Evolutionary conservation across 108 stramenopile species (phyloP), one percentile per base, ranked within the genome.

Genomic region (Nitzschia sp.): DNA sequence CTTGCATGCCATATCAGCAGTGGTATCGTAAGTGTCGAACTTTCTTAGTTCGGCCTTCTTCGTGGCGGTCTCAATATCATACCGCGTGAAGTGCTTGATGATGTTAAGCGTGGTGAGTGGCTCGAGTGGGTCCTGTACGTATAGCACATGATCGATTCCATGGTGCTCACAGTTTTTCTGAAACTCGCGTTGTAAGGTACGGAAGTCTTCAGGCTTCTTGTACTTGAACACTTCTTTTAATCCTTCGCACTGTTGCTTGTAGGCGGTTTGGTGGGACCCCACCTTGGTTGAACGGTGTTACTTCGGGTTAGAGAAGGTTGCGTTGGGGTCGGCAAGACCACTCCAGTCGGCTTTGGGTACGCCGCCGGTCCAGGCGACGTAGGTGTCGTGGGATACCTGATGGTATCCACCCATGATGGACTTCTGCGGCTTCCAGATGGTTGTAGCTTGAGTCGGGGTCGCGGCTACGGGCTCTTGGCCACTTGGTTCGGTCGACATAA

Each of bases 291-390:
- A n/a, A n/a, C n/a, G n/a, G n/a, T n/a, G n/a, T n/a, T n/a, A n/a
- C n/a, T n/a, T n/a, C n/a, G n/a, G n/a, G n/a, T n/a, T n/a, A n/a
- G n/a, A n/a, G n/a, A n/a, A n/a, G n/a, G n/a, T n/a, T n/a, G n/a
- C n/a, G n/a, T n/a, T n/a, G n/a, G n/a, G n/a, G 29, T 25, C 28
- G n/a, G 27, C 45, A 3, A 46, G 53, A 21, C 25, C 65, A 26
- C 51, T 24, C 65, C 65, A 66, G 18, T 66, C 65, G 15, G 15
- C 5, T 15, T 66, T 66, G 23, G 65, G 65, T 4, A 25, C 17
- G 5, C 49, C 49, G 53, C 65, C 65, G 17, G 25, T 26, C 45
- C 45, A 46, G n/a, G n/a, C n/a, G 4, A 9, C 6, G 62, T 11
- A 11, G 4, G 47, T n/a, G 13, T 19, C 45, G 8, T 46, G 46